Evolutionary conservation across 495 filamentous ascomycete species (phyloP), one percentile per base, ranked within the genome.

Genomic region (Podospora anserina): DNA sequence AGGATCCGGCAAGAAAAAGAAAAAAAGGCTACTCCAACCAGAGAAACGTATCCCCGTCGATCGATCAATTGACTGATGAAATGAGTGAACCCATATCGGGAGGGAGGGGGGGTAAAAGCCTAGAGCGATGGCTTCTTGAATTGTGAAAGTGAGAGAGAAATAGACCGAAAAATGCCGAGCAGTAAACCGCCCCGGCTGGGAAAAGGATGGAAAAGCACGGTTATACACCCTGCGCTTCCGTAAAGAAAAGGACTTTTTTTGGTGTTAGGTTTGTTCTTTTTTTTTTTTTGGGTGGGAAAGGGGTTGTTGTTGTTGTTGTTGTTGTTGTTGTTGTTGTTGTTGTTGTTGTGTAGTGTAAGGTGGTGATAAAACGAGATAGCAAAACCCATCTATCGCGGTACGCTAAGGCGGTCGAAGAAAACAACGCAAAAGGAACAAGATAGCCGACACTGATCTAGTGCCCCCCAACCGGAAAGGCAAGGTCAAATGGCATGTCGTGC

Each of bases 401-500:
- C 63, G 13, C 13, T 53, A 65, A 39, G 56, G 18, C 7, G 7
- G 30, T 32, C 34, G 28, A 68, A 66, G 39, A 26, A 80, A 62
- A 68, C 64, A 60, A 60, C 11, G 39, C 15, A 44, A 49, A 60
- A 60, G 64, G 18, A 23, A 54, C 53, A 63, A 63, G 23, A 60
- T 18, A 19, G 64, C 27, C 49, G 1, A 60, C 1, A 19, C 15
- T 61, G 56, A 27, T 0, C 28, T 60, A 72, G 39, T 69, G 69
- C 0, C 58, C 61, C 4, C 53, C 30, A 15, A 44, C 55, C 1
- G 69, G 65, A 65, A 78, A 78, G 5, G 71, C 68, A 20, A 78
- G 69, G n/a, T 78, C 76, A 61, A 78, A 78, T 6, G 74, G 57
- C 68, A 78, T 64, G 1, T 78, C 76, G 11, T 68, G 58, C 18